Base-by-base conservation (phyloP, 2,329 filamentous ascomycete genomes). In the Penicillium sp. region DNA sequence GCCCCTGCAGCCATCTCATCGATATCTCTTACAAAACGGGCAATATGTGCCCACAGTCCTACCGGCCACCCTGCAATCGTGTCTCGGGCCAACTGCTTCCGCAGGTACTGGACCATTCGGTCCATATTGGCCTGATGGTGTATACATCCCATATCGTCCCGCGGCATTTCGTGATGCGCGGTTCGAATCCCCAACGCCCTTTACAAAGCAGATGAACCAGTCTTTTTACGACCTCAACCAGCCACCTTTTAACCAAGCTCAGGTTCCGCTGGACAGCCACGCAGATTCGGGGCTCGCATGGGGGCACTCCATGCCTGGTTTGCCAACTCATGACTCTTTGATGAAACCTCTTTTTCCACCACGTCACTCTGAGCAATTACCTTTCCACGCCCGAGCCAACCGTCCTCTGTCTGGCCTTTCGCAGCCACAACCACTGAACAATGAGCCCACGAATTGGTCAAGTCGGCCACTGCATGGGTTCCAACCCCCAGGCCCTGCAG, bases 121-220 rank as follows among this genome's bases (percentile, higher is more conserved):
- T 0, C 83, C 83, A 29, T 86, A 86, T 66, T 87, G 83, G 83
- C 83, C 84, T 21, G 82, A 86, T 75, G 84, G 84, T n/a, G 82
- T 79, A 9, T 84, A 80, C 63, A 81, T 82, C 38, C 82, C 84
- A 13, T 86, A 86, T 69, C 78, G 83, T 57, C 83, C 84, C 13
- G 82, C 83, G 36, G 82, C 83, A 6, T 73, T 83, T 57, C 77
- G 81, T 58, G 82, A 85, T 68, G 77, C 81, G 45, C 78, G 81
- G 21, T 81, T 73, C 53, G 70, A 71, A 44, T 61, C 67, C 15
- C 63, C 68, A 8, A 60, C 58, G 10, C 53, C 64, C 13, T 67
- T 71, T 49, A 58, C 62, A n/a, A 65, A 66, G 33, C 63, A 60
- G 27, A 29, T 58, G 16, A 62, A 58, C 5, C 61, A 65, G 15